Evolutionary conservation across 257 asterid genomes (phyloP).

Genomic region (Gentiana dahurica): DNA sequence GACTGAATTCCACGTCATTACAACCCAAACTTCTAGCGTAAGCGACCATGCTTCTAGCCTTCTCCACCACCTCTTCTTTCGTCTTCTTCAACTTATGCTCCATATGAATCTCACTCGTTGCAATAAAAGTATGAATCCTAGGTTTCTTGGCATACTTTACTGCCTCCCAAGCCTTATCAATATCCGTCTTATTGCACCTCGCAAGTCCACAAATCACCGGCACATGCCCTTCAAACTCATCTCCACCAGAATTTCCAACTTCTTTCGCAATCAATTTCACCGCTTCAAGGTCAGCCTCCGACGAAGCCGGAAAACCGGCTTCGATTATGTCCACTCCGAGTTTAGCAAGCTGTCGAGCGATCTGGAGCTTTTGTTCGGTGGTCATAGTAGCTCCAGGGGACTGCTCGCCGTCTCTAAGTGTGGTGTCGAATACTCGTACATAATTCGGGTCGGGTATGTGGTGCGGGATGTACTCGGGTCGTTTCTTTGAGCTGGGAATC

Average conservation of each 20-base stretch:
- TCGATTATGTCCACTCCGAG: constrained; percentile 94
- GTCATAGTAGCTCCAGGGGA: constrained; percentile 99
- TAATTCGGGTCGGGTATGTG: constrained; percentile 78
- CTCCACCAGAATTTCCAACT: constrained; percentile 39
- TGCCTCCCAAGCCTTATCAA: constrained; percentile 94
- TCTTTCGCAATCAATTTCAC: constrained; percentile 71
- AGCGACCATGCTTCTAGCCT: constrained; percentile 83
- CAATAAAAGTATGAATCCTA: constrained; percentile 90
- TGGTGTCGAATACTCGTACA: constrained; percentile 86
- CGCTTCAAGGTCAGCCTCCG: constrained; percentile 83
- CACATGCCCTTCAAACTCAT: constrained; percentile 30
- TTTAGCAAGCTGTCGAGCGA: constrained; percentile 75
- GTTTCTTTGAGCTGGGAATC: constrained; percentile 24
- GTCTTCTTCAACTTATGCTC: constrained; percentile 75
- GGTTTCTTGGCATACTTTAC: constrained; percentile 78
- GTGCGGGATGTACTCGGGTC: constrained; percentile 65
- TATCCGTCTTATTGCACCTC: constrained; percentile 85
- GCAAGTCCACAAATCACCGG: constrained; percentile 93
- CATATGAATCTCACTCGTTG: constrained; percentile 96
- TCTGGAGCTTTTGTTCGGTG: constrained; percentile 75
- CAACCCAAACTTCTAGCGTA: constrained; percentile 88
- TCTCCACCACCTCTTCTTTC: constrained; percentile 63
- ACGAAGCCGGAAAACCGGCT: constrained; percentile 94
- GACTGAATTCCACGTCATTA: constrained; percentile 89
- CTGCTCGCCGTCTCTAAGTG: constrained; percentile 97